Percentiles rank a stretch among this genome's conserved stretches.
These are phyloP conservation scores for Eutrema heterophyllum DNA, from an alignment of 345 rosid genomes.

Conservation along the genomic window DNA sequence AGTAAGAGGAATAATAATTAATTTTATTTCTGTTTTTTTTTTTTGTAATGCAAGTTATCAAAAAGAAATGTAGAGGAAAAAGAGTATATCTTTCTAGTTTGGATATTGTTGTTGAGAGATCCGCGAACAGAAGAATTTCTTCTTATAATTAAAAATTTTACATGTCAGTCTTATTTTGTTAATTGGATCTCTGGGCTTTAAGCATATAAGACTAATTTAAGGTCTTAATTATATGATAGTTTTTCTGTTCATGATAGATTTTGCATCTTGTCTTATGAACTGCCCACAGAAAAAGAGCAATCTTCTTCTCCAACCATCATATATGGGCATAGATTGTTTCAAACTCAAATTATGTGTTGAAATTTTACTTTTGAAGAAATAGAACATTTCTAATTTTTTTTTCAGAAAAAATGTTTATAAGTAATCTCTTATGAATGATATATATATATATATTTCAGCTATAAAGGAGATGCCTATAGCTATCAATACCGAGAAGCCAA, in stretches of 20 bases:
- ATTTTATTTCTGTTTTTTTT: background rate
- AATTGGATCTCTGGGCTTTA: background rate
- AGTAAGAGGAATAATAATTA: no score
- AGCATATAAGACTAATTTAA: slow-evolving; percentile 13
- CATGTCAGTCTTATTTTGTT: background rate
- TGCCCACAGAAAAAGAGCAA: background rate
- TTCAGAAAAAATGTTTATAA: background rate
- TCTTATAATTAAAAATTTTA: background rate
- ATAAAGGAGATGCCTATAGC: slow-evolving; percentile 80
- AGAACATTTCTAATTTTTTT: background rate
- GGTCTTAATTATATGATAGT: background rate
- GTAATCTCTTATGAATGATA: background rate
- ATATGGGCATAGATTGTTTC: background rate
- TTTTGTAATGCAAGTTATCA: background rate
- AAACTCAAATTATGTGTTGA: no score
- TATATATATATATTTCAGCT: slow-evolving; percentile 34
- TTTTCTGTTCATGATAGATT: slow-evolving; percentile 1
- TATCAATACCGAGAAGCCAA: slow-evolving; percentile 56
- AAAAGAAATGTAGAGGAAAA: background rate
- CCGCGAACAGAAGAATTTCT: background rate
- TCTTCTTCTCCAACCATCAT: background rate
- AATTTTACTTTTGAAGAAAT: background rate
- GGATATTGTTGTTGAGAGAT: slow-evolving; percentile 23
- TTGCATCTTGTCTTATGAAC: background rate
- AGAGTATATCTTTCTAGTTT: background rate